Evolutionary conservation across 176 grass and related monocot species (phyloP), one percentile per base, ranked within the genome.

Genomic region (Olyra latifolia): DNA sequence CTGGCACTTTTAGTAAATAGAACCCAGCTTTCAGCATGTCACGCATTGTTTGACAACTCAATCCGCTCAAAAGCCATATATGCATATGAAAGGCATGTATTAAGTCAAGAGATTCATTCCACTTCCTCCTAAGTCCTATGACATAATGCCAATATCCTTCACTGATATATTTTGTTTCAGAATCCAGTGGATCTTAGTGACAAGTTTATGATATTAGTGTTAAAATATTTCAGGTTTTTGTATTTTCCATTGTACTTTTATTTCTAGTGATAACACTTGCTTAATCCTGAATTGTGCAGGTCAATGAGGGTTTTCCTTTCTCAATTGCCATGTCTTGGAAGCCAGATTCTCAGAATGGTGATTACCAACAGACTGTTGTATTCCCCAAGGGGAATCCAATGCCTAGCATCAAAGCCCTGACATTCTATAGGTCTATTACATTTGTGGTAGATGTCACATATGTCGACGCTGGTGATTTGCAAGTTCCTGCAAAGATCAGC

Each of bases 241-340:
- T 42, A 44, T 19, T 8, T 27, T 5, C 39, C 9, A 9, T 45
- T 42, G 17, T 86, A 15, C n/a, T 22, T 45, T 69, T 77, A 27
- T 12, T 13, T 29, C 10, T 19, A 19, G 5, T 1, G 30, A 55
- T 72, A 14, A 69, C 28, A 8, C 28, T 77, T 9, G 16, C 43
- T 47, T 66, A 16, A 69, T 56, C 50, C 22, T 83, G 32, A 35
- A 35, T 4, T 35, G 23, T 87, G 44, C 91, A 97, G 94, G 94
- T 91, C 69, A 84, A 86, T 62, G 94, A 97, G 15, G 92, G 84
- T 7, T 91, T 94, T 74, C 94, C 94, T 39, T 94, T 94, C 67
- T 84, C 94, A 73, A 80, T 97, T 83, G 91, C 94, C 12, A 62
- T 97, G 79, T 87, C 91, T 74, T 97, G 94, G 94, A 93, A 91